Base-by-base conservation (phyloP, 176 grass and related monocot species). In the Hyparrhenia diplandra region DNA sequence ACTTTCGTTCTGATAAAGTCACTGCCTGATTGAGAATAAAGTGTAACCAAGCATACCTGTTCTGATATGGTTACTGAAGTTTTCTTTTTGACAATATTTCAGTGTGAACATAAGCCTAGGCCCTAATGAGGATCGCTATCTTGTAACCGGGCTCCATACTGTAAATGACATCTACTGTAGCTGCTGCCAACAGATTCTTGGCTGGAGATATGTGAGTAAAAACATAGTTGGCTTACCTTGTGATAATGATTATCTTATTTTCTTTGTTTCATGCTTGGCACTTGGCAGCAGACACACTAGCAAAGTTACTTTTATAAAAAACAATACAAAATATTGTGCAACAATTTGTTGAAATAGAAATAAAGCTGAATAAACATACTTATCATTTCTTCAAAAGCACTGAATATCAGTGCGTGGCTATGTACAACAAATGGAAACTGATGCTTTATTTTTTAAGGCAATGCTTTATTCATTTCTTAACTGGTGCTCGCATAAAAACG, bases 141-240 rank as follows among this genome's bases (percentile, higher is more conserved):
- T 92, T 60, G 17, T 92, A 65, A 92, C 93, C 29, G 90, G 90
- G 21, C 82, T 87, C 35, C 93, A 95, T 24, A 96, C 85, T 25
- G 90, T 96, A 47, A 92, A 88, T 81, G 93, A 96, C 63, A 90
- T 92, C 37, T 96, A 92, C 66, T 96, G 93, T 72, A 92, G 85
- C 59, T 92, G 78, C 61, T 95, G 89, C 79, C 87, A 92, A 79
- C 89, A 95, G 80, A 78, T 95, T 81, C 87, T 95, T 18, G 93
- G 93, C 64, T 95, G 93, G 93, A 95, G 82, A 95, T 95, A 95
- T 88, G 93, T 95, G 85, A 85, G 89, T 90, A 58, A 11, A 67
- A 58, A 55, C 64, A 58, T 37, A 74, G 49, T 82, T 32, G 34
- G 14, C 62, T 41, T 35, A 36, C 40, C 54, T 65, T 86, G 5